Evolutionary conservation across 441 rosid species (phyloP), one percentile per base, ranked within the genome.

Genomic region (Capsella rubella): DNA sequence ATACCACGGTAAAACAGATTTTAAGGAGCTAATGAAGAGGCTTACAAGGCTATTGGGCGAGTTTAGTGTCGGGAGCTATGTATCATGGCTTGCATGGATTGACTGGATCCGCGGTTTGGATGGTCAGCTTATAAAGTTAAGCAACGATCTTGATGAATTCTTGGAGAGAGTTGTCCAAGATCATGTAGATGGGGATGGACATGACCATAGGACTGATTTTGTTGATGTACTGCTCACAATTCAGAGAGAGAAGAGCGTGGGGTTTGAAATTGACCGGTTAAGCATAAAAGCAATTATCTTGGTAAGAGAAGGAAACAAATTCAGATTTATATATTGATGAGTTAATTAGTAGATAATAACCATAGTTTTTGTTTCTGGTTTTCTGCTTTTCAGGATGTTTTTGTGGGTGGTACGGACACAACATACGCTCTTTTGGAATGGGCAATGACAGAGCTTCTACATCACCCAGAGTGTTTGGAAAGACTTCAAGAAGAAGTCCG

Each of bases 31-130:
- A 72, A 71, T 75, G 66, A 77, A 37, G 18, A 42, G 69, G 55
- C 46, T 83, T 14, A 16, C 9, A 2, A 69, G 45, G 55, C 59
- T 82, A 2, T 35, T 84, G 29, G 86, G 84, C 0, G 21, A 0
- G 50, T 32, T 80, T 29, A 51, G 68, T 62, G 60, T 87, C 0
- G 85, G 81, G 13, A 82, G 49, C 51, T 79, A 35, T 70, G 51
- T 86, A 12, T 82, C 87, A 4, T 80, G 79, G 76, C 83, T 84
- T 27, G 66, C 64, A 0, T 85, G 89, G 87, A 57, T 82, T 18
- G 76, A 67, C 15, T 45, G 51, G 73, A 18, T 82, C 4, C 18
- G 64, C 3, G 87, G 87, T 27, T 7, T 79, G 45, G 57, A 77
- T 28, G 56, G 42, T 9, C 67, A 67, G 8, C 45, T 73, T 2